phyloP scores from a whole-genome alignment of 2,329 filamentous ascomycete genomes.

The Aspergillus amoenus region DNA sequence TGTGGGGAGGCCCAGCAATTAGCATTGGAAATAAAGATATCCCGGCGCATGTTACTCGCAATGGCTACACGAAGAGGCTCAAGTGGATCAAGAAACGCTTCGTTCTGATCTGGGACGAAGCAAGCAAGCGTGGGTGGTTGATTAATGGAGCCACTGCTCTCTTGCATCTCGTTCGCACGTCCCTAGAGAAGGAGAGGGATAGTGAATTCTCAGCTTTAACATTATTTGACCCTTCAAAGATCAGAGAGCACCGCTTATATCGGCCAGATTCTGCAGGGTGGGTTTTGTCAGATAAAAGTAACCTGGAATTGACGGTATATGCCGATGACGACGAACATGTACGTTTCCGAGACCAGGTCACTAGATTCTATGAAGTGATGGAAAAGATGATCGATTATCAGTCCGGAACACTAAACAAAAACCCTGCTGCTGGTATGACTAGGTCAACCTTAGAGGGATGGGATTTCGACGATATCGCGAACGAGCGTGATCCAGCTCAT shows the following conservation, averaged over 20 bases:
- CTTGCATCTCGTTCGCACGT: background rate
- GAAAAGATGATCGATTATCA: background rate
- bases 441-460: constrained; percentile 26
- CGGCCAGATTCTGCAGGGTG: too few relatives aligned
- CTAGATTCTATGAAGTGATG: background rate
- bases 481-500: constrained; percentile 21
- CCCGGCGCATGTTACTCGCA: background rate
- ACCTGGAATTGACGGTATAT: background rate
- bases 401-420: too few relatives aligned
- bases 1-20: too few relatives aligned
- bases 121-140: background rate
- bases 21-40: background rate
- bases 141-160: background rate
- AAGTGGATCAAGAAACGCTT: background rate
- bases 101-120: background rate
- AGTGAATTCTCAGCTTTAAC: too few relatives aligned
- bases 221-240: background rate
- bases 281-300: too few relatives aligned
- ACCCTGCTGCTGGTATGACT: too few relatives aligned
- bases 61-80: background rate
- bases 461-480: constrained; percentile 27
- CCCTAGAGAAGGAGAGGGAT: background rate
- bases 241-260: too few relatives aligned
- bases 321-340: background rate
- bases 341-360: background rate